Conservation (phyloP, 306 rosid genomes). For the Acacia confusa region DNA sequence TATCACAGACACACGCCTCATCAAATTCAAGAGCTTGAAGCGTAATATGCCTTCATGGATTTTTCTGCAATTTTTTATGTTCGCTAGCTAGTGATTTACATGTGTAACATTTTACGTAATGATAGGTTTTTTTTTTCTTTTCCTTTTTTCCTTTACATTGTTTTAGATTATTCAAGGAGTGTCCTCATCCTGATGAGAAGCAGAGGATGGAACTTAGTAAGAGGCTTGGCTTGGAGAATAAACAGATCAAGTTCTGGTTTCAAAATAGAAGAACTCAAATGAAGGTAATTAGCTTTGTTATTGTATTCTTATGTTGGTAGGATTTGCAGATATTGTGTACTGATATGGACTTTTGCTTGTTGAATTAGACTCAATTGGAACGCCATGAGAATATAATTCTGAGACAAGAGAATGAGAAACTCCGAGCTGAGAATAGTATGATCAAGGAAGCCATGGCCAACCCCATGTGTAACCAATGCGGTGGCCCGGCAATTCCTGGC, state of each 20-base stretch:
- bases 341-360: slow-evolving; percentile 27
- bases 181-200: slow-evolving; percentile 95
- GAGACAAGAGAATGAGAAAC: slow-evolving; percentile 82
- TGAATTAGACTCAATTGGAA: slow-evolving; percentile 77
- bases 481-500: slow-evolving; percentile 84
- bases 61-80: not conserved
- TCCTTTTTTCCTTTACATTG: not conserved
- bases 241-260: slow-evolving; percentile 98
- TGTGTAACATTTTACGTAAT: not conserved
- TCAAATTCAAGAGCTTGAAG: slow-evolving; percentile 39
- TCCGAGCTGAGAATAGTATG: slow-evolving; percentile 70
- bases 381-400: slow-evolving; percentile 89
- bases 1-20: slow-evolving; percentile 85
- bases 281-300: slow-evolving; percentile 58
- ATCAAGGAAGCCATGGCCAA: slow-evolving; percentile 71
- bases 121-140: not conserved
- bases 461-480: slow-evolving; percentile 72
- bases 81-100: not conserved
- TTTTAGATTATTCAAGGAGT: slow-evolving; percentile 80
- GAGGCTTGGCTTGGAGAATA: slow-evolving; percentile 67
- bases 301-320: not conserved
- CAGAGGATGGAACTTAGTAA: slow-evolving; percentile 77
- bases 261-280: slow-evolving; percentile 89
- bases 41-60: slow-evolving; percentile 41
- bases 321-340: not conserved